These are phyloP conservation scores for Polyporus arcularius DNA, from an alignment of 768 basidiomycete species.

Conservation along the genomic window DNA sequence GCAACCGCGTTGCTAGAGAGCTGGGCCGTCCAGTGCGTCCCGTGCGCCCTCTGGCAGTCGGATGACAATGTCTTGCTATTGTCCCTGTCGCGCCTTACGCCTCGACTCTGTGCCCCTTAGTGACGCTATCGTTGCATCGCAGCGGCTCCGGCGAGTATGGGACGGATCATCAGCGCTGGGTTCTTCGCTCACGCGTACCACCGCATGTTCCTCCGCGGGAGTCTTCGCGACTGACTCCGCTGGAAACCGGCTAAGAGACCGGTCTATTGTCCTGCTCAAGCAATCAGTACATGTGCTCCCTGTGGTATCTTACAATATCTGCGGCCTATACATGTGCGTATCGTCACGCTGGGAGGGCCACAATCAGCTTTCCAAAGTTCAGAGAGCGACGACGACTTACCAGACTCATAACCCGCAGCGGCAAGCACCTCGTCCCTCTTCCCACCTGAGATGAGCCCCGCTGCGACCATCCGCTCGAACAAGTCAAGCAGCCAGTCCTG, in stretches of 20 bases:
- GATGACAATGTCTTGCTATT: background rate
- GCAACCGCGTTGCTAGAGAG: background rate
- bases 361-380: too few relatives aligned
- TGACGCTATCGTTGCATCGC: background rate
- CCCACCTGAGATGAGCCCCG: background rate
- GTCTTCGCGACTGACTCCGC: too few relatives aligned
- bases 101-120: background rate
- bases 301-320: too few relatives aligned
- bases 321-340: too few relatives aligned
- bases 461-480: background rate
- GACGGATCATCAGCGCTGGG: background rate
- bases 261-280: too few relatives aligned
- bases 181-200: too few relatives aligned
- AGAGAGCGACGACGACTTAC: too few relatives aligned
- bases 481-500: constrained; percentile 3
- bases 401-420: too few relatives aligned
- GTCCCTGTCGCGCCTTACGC: background rate
- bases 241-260: too few relatives aligned
- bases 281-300: too few relatives aligned
- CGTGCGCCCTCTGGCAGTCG: background rate
- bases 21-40: background rate
- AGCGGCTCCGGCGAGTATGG: background rate
- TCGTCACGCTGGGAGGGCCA: too few relatives aligned
- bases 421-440: background rate
- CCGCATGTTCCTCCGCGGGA: background rate